Conservation (phyloP, 257 asterid species). For the Euphrasia confusa region DNA sequence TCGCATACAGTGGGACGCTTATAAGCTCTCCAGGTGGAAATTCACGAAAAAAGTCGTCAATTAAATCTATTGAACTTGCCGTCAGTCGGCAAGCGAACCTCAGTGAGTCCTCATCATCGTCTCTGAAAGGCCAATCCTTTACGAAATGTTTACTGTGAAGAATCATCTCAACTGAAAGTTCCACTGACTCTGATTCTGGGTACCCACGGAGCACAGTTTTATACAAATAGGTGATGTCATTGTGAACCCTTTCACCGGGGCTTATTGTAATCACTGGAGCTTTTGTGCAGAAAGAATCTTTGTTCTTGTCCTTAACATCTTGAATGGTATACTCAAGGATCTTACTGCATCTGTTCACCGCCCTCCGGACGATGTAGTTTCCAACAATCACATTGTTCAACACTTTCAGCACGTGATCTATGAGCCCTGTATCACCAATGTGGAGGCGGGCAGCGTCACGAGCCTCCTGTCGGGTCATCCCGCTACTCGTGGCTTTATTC, state of each 20-base stretch:
- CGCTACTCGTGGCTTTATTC: constrained; percentile 29
- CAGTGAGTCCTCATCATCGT: constrained; percentile 59
- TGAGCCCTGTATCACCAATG: constrained; percentile 89
- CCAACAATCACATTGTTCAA: constrained; percentile 81
- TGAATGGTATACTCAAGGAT: constrained; percentile 67
- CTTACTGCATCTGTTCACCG: constrained; percentile 57
- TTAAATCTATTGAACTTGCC: constrained; percentile 31
- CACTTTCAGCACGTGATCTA: constrained; percentile 77
- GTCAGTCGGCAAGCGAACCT: constrained; percentile 55
- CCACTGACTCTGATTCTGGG: constrained; percentile 35
- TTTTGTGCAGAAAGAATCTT: constrained; percentile 23
- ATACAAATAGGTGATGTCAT: constrained; percentile 46
- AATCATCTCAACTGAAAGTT: constrained; percentile 40
- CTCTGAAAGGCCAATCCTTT: constrained; percentile 82
- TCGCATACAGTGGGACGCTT: constrained; percentile 64
- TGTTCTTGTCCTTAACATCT: constrained; percentile 35
- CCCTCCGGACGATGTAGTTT: constrained; percentile 47
- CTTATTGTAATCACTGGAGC: constrained; percentile 10
- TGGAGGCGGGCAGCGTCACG: constrained; percentile 90
- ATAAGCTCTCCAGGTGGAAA: constrained; percentile 45
- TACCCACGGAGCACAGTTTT: constrained; percentile 37
- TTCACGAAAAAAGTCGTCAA: constrained; percentile 25
- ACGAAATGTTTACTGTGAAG: constrained; percentile 67
- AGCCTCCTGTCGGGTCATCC: constrained; percentile 92
- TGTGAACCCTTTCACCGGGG: constrained; percentile 33